phyloP scores from a whole-genome alignment of 2,329 filamentous ascomycete genomes.

The Colletotrichum plurivorum region DNA sequence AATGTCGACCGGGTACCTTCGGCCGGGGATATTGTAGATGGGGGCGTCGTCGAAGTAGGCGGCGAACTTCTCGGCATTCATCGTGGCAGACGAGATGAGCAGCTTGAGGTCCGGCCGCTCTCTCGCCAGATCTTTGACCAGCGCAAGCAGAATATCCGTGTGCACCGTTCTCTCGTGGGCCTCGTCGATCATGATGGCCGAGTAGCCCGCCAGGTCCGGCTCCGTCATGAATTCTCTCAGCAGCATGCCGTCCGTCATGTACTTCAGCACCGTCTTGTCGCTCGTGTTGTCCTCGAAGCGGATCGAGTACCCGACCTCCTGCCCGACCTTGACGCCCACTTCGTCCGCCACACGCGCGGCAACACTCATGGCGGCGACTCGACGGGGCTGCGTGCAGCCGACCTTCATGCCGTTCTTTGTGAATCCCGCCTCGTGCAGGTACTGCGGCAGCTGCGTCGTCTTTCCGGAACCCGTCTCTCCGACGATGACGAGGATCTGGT shows the following conservation, averaged over 20 bases:
- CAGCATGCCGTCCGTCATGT: conserved; percentile 98
- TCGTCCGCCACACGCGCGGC: conserved; percentile 97
- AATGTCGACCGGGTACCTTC: conserved; percentile 90
- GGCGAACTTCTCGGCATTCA: conserved; percentile 94
- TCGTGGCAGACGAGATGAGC: conserved; percentile 93
- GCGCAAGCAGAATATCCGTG: conserved; percentile 89
- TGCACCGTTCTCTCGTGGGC: conserved; percentile 94
- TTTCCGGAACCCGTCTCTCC: conserved; percentile 97
- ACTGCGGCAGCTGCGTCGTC: conserved; percentile 95
- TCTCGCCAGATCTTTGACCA: conserved; percentile 90
- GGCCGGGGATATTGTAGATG: conserved; percentile 94
- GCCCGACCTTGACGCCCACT: conserved; percentile 89
- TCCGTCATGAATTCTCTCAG: conserved; percentile 91
- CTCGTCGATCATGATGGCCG: conserved; percentile 95
- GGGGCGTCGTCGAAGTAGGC: conserved; percentile 93
- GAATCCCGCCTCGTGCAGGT: conserved; percentile 91
- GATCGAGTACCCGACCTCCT: conserved; percentile 94
- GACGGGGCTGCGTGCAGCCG: conserved; percentile 92
- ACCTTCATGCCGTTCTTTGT: conserved; percentile 88
- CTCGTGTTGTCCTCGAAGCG: conserved; percentile 94
- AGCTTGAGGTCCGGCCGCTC: conserved; percentile 89
- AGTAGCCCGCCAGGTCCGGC: conserved; percentile 85
- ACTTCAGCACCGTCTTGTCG: conserved; percentile 93
- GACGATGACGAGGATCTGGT: conserved; percentile 92
- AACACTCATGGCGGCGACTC: conserved; percentile 97